A percentile compares a stretch with the other conserved stretches of the same genome.
phyloP scores from a whole-genome alignment of 306 rosid species.

The Lathyrus oleraceus region DNA sequence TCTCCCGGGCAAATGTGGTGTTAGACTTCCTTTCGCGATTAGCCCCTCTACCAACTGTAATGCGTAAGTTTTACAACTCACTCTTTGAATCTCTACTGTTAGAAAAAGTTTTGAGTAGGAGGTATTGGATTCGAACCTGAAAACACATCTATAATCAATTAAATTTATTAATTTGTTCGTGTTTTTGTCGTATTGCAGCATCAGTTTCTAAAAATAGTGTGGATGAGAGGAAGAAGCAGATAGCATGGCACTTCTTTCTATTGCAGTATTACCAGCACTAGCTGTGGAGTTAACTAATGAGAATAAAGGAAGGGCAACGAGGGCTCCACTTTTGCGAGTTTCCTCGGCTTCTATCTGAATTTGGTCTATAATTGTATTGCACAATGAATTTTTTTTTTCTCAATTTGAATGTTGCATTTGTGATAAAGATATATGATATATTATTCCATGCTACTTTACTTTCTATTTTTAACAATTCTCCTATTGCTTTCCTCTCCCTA shows the following conservation, averaged over 20 bases:
- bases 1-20: conserved; percentile 46
- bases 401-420: background rate
- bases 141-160: no score
- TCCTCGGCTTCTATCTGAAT: background rate
- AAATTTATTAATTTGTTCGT: background rate
- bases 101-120: no score
- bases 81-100: no score
- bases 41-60: conserved; percentile 52
- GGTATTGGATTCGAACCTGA: no score
- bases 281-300: background rate
- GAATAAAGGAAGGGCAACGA: background rate
- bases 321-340: background rate
- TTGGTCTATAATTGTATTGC: background rate
- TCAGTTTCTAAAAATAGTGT: background rate
- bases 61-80: background rate
- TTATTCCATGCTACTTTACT: background rate
- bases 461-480: background rate
- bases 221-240: background rate
- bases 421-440: background rate
- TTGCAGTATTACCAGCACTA: background rate
- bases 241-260: background rate
- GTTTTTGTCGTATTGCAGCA: background rate
- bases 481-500: background rate
- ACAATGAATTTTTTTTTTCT: background rate
- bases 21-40: conserved; percentile 55